Conservation (phyloP, 371 early-diverging fungal genomes). For the Zopfochytrium polystomum region DNA sequence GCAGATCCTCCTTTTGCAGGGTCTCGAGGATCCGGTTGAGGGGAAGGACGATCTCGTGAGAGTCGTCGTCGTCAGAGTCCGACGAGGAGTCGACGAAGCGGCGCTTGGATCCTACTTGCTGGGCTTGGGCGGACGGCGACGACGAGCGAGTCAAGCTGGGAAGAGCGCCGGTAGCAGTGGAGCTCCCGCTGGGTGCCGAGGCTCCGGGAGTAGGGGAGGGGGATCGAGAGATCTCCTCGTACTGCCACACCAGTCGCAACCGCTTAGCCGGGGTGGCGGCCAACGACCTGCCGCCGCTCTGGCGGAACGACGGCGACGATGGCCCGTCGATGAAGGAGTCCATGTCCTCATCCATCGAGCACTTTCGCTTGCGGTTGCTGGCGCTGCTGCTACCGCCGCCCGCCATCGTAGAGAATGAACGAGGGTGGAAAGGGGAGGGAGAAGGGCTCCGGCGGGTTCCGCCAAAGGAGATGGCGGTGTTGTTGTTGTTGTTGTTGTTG, state of each 20-base stretch:
- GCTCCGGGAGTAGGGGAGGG: not conserved
- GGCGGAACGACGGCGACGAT: no score
- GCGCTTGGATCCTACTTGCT: not conserved
- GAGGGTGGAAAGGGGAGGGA: no score
- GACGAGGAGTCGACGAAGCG: not conserved
- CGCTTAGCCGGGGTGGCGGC: constrained; percentile 18
- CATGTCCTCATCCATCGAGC: no score
- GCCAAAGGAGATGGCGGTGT: no score
- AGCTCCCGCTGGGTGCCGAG: not conserved
- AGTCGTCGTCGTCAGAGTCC: not conserved
- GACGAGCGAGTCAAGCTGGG: not conserved
- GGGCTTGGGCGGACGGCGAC: not conserved
- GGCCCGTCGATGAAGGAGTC: no score
- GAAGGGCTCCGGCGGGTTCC: no score
- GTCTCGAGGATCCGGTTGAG: constrained; percentile 40
- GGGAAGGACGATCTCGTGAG: constrained; percentile 14
- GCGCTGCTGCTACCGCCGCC: no score
- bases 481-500: no score
- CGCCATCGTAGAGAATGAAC: no score
- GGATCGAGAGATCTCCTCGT: not conserved
- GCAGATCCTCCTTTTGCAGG: constrained; percentile 70
- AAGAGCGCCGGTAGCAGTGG: not conserved
- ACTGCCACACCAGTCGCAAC: constrained; percentile 19
- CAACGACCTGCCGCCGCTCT: no score
- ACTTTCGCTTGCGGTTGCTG: no score